phyloP scores from a whole-genome alignment of 345 rosid species.

The Toxicodendron radicans region DNA sequence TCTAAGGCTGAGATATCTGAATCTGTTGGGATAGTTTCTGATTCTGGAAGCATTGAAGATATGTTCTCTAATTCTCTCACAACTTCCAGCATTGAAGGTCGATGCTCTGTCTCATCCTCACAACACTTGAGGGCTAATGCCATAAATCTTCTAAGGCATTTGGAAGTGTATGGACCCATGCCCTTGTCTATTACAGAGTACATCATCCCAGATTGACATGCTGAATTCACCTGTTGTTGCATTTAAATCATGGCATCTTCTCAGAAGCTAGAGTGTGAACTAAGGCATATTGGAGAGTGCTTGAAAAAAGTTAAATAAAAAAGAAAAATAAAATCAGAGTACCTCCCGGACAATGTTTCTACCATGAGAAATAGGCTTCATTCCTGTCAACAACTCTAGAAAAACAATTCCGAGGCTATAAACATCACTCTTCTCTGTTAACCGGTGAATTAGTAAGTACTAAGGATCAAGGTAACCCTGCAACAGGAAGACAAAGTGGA shows the following conservation, averaged over 20 bases:
- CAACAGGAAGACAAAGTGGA: not conserved
- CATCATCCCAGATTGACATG: conserved; percentile 42
- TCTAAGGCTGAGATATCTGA: conserved; percentile 24
- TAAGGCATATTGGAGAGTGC: no score
- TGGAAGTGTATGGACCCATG: conserved; percentile 40
- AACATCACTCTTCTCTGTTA: conserved; percentile 57
- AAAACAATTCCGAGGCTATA: conserved; percentile 56
- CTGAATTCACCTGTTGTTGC: conserved; percentile 30
- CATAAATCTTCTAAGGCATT: conserved; percentile 39
- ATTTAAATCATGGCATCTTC: no score
- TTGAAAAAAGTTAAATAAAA: no score
- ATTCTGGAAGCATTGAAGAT: conserved; percentile 25
- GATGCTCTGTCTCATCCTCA: conserved; percentile 27
- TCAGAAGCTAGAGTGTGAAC: no score
- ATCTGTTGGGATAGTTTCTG: conserved; percentile 12
- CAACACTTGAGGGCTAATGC: conserved; percentile 48
- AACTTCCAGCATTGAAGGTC: conserved; percentile 46
- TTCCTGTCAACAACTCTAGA: conserved; percentile 52
- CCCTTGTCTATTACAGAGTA: conserved; percentile 40
- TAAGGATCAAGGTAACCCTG: conserved; percentile 63
- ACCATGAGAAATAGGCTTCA: conserved; percentile 48
- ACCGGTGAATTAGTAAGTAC: conserved; percentile 41
- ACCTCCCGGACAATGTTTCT: conserved; percentile 54
- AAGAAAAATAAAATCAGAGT: not conserved
- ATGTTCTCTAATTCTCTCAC: conserved; percentile 54